Base-by-base conservation (phyloP, 2,329 filamentous ascomycete genomes). In the Colletotrichum horii region DNA sequence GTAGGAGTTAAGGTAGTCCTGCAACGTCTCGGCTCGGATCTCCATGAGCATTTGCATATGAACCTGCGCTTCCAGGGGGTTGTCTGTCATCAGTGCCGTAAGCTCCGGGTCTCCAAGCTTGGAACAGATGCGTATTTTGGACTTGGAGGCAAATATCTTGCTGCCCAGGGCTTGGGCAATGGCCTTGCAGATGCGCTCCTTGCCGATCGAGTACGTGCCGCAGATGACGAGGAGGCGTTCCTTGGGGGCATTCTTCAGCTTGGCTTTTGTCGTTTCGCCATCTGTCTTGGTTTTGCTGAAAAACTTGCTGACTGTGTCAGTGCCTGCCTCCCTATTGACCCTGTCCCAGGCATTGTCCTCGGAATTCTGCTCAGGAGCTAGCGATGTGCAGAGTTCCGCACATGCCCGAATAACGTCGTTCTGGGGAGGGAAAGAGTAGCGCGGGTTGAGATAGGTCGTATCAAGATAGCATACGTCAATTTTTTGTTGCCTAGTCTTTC, bases 1-100 rank as follows among this genome's bases (percentile, higher is more conserved):
- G 86, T 95, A 94, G 43, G 91, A 89, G 79, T 93, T 91, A 8
- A 98, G 90, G 80, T 99, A 99, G 76, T 98, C 96, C 78, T 95
- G 93, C 2, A 99, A 89, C 0, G 96, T 98, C 79, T 98, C 96
- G 38, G 96, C 93, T 30, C 96, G 93, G 78, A 99, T 96, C 83
- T 98, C 96, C 89, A 97, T 97, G 12, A 99, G 89, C 80, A 94
- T 96, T 80, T 98, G 97, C 96, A 99, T 98, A 85, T 99, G 97
- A 0, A 99, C 96, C 84, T 98, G 96, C 0, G 97, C 97, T 80
- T 95, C 94, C 26, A 90, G 87, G 0, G 97, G 96, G 81, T 98
- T 88, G 9, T 89, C 89, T 0, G 97, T 99, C 80, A 99, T 90
- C 6, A 95, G 90, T 0, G 91, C 89, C 30, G 93, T 88, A 6